phyloP scores from a whole-genome alignment of 805 yeast genomes.

The Pichia occidentalis region DNA sequence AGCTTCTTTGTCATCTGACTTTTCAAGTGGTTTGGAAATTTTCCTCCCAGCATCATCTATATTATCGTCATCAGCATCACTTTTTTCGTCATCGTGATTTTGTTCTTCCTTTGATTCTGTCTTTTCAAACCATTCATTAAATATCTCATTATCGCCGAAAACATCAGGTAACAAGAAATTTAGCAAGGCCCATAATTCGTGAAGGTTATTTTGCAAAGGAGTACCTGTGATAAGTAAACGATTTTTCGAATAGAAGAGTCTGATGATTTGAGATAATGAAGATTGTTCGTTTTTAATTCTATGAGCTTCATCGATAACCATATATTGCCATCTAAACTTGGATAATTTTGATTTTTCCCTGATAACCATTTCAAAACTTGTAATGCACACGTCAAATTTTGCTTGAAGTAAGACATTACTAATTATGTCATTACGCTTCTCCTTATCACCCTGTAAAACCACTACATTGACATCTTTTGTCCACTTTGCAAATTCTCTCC shows the following conservation, averaged over 20 bases:
- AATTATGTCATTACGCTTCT: conserved; percentile 59
- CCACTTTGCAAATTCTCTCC: conserved; percentile 91
- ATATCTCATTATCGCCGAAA: conserved; percentile 82
- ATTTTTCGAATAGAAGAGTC: conserved; percentile 79
- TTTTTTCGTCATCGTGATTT: conserved; percentile 81
- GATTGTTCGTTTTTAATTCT: conserved; percentile 93
- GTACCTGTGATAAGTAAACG: conserved; percentile 91
- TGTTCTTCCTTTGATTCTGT: conserved; percentile 58
- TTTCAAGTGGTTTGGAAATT: no score
- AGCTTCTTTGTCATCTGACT: conserved; percentile 79
- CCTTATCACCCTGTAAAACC: conserved; percentile 86
- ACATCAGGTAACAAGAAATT: conserved; percentile 92
- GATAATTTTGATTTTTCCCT: conserved; percentile 78
- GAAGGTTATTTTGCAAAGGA: conserved; percentile 89
- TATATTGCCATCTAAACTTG: conserved; percentile 87
- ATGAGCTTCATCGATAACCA: conserved; percentile 94
- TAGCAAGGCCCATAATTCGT: conserved; percentile 92
- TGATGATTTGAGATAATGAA: conserved; percentile 83
- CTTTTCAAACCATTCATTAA: conserved; percentile 86
- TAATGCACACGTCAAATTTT: conserved; percentile 81
- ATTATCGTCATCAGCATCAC: conserved; percentile 36
- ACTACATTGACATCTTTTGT: conserved; percentile 88
- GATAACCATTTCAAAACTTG: conserved; percentile 91
- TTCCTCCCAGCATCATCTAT: conserved; percentile 15
- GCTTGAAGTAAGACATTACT: conserved; percentile 55